Conservation (phyloP, 176 grass and related monocot species). For the Raddia distichophylla region DNA sequence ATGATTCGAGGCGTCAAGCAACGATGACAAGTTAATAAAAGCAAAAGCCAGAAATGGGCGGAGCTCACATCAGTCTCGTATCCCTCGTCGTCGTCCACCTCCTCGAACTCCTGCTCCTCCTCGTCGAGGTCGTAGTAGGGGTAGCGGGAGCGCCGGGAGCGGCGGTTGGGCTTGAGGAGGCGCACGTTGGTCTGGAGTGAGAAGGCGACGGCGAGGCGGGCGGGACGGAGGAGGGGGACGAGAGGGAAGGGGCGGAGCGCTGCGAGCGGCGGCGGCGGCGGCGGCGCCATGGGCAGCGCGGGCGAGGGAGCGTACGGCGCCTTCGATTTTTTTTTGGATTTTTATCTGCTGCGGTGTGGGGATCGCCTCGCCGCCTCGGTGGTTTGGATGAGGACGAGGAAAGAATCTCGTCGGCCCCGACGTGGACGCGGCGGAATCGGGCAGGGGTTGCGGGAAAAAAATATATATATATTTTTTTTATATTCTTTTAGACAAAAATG, state of each 20-base stretch:
- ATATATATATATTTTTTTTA: too few species aligned
- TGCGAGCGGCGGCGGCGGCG: conserved; percentile 32
- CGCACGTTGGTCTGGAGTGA: conserved; percentile 55
- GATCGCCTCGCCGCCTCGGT: conserved; percentile 9
- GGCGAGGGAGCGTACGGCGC: conserved; percentile 6
- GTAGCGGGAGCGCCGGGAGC: conserved; percentile 52
- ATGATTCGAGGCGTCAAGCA: conserved; percentile 17
- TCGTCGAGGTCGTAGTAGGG: conserved; percentile 63
- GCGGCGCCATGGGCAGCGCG: conserved; percentile 54
- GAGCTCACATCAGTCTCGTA: conserved; percentile 47
- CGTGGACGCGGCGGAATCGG: conserved; percentile 1
- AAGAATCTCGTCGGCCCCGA: conserved; percentile 32
- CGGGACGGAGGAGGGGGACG: conserved; percentile 13
- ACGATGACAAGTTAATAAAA: background rate
- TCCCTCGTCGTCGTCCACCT: conserved; percentile 37
- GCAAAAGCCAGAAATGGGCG: background rate
- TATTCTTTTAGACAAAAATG: too few species aligned
- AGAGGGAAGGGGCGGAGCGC: conserved; percentile 8
- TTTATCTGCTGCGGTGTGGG: conserved; percentile 48
- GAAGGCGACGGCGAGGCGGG: conserved; percentile 43
- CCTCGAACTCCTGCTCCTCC: conserved; percentile 38
- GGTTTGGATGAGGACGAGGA: conserved; percentile 50
- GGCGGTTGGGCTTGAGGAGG: conserved; percentile 55
- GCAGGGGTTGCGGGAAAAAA: background rate
- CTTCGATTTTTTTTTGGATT: conserved; percentile 52